Percentiles rank a stretch among this genome's conserved stretches.
Conservation (phyloP, 2,329 filamentous ascomycete genomes). For the Fusarium avenaceum region DNA sequence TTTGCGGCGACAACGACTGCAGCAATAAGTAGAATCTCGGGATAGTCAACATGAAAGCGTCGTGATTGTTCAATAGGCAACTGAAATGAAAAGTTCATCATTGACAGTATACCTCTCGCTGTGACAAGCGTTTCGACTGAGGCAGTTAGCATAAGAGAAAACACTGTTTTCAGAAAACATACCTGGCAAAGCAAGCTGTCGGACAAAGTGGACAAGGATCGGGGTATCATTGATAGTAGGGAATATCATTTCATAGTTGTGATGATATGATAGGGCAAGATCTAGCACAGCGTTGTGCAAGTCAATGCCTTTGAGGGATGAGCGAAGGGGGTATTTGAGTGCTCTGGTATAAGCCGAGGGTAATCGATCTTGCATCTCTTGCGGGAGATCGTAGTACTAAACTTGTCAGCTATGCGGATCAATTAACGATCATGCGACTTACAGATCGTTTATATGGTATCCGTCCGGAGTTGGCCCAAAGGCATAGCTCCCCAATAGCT, state of each 20-base stretch:
- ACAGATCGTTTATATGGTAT: constrained; percentile 80
- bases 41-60: constrained; percentile 69
- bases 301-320: constrained; percentile 63
- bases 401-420: background rate
- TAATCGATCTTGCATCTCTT: constrained; percentile 74
- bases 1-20: constrained; percentile 83
- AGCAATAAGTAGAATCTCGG: constrained; percentile 80
- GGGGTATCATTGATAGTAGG: constrained; percentile 79
- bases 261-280: constrained; percentile 72
- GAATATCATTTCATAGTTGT: constrained; percentile 77
- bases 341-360: constrained; percentile 71
- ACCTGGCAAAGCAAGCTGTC: constrained; percentile 81
- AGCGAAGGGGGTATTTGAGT: constrained; percentile 65
- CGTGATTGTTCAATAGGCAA: constrained; percentile 65
- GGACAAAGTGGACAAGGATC: constrained; percentile 77
- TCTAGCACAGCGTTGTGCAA: constrained; percentile 76
- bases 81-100: constrained; percentile 64
- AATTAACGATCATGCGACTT: constrained; percentile 47
- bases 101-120: constrained; percentile 60
- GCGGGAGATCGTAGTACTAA: constrained; percentile 70
- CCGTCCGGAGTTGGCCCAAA: constrained; percentile 75
- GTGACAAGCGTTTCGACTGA: constrained; percentile 66
- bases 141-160: constrained; percentile 45
- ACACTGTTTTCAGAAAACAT: constrained; percentile 47
- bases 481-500: constrained; percentile 78